These are phyloP conservation scores for Plectosphaerella sp. DNA, from an alignment of 2,329 filamentous ascomycete genomes.

Conservation along the genomic window DNA sequence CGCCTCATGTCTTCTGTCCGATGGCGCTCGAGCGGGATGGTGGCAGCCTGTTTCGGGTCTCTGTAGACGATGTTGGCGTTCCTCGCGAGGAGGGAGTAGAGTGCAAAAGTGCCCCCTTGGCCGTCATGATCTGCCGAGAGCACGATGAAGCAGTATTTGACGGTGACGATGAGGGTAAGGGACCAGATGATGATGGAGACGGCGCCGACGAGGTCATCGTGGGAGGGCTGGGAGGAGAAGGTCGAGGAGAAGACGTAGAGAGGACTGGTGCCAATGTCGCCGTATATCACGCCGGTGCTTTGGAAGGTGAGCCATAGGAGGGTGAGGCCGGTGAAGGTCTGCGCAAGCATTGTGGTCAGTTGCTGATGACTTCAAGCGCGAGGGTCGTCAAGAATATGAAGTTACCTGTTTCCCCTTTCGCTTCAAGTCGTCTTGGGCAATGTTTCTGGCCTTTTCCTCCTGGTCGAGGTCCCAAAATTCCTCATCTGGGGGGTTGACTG, in stretches of 20 bases:
- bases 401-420: neutral
- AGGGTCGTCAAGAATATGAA: neutral
- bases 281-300: slow-evolving; percentile 63
- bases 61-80: slow-evolving; percentile 56
- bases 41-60: slow-evolving; percentile 52
- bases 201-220: slow-evolving; percentile 57
- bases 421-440: neutral
- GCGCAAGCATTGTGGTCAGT: slow-evolving; percentile 14
- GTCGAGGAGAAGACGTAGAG: slow-evolving; percentile 69
- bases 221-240: slow-evolving; percentile 50
- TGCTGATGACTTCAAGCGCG: too few relatives aligned
- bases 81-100: slow-evolving; percentile 60
- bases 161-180: slow-evolving; percentile 62
- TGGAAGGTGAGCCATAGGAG: slow-evolving; percentile 53
- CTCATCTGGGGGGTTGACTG: neutral
- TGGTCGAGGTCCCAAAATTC: neutral
- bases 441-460: neutral
- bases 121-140: slow-evolving; percentile 65
- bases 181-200: slow-evolving; percentile 68
- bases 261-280: slow-evolving; percentile 63
- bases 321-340: slow-evolving; percentile 28
- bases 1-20: slow-evolving; percentile 50
- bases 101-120: slow-evolving; percentile 65
- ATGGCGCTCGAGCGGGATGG: slow-evolving; percentile 56
- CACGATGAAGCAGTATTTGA: slow-evolving; percentile 66